Conservation (phyloP, 2,329 filamentous ascomycete genomes). For the Fusarium napiforme region DNA sequence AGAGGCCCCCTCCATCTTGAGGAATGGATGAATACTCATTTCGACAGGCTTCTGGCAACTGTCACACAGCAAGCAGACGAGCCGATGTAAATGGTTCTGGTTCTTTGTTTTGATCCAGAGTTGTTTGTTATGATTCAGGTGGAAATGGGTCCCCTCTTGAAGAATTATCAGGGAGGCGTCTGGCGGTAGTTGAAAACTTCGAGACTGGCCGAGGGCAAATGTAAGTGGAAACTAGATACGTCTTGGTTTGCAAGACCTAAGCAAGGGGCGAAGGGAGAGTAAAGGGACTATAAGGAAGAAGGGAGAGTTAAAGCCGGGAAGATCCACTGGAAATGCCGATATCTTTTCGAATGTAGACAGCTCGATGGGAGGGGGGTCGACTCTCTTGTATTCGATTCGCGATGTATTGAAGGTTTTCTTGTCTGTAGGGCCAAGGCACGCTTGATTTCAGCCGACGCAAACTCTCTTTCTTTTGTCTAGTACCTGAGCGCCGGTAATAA, state of each 20-base stretch:
- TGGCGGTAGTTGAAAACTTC: constrained; percentile 13
- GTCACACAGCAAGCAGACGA: constrained; percentile 14
- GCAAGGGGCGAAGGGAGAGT: constrained; percentile 39
- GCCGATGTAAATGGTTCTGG: constrained; percentile 19
- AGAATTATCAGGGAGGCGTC: constrained; percentile 32
- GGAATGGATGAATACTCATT: constrained; percentile 40
- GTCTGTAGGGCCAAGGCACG: constrained; percentile 33
- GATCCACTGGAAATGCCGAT: constrained; percentile 32
- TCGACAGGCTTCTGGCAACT: constrained; percentile 10
- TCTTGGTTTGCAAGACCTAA: constrained; percentile 22
- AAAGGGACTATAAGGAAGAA: constrained; percentile 41
- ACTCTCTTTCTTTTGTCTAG: constrained; percentile 43
- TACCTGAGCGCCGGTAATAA: constrained; percentile 48
- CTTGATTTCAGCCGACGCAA: constrained; percentile 43
- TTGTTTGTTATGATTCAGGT: constrained; percentile 45
- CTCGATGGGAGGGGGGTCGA: constrained; percentile 42
- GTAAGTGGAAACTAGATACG: constrained; percentile 15
- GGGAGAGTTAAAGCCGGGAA: constrained; percentile 39
- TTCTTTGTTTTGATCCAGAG: constrained; percentile 44
- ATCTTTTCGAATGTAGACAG: constrained; percentile 34
- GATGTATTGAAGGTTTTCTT: constrained; percentile 38
- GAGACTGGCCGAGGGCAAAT: constrained; percentile 28
- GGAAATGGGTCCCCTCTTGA: constrained; percentile 37
- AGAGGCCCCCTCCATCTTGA: constrained; percentile 26
- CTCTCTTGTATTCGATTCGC: constrained; percentile 48